Conservation (phyloP, 2,329 filamentous ascomycete genomes). For the Teratosphaeria zuluensis region DNA sequence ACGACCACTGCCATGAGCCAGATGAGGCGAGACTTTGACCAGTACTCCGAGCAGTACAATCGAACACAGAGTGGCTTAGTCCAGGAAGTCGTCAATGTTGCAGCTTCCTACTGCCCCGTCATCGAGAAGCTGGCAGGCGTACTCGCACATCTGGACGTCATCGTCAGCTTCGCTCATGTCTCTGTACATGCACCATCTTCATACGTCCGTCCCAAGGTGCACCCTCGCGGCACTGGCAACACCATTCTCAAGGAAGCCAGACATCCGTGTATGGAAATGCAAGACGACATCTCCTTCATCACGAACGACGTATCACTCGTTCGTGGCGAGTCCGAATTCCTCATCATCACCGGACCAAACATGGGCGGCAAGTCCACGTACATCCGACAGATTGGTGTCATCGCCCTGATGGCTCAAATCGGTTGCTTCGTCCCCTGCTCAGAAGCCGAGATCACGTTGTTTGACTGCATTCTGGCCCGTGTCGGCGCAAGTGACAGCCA, state of each 20-base stretch:
- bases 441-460: constrained; percentile 86
- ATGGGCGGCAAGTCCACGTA: constrained; percentile 99
- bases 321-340: constrained; percentile 72
- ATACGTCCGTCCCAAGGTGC: constrained; percentile 85
- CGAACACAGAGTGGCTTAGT: constrained; percentile 86
- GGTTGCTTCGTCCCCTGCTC: constrained; percentile 92
- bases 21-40: constrained; percentile 82
- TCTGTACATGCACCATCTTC: constrained; percentile 86
- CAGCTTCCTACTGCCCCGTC: constrained; percentile 88
- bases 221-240: constrained; percentile 75
- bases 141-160: constrained; percentile 87
- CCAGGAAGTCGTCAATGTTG: constrained; percentile 83
- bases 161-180: constrained; percentile 85
- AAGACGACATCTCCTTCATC: constrained; percentile 97
- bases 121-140: constrained; percentile 81
- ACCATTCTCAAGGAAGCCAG: constrained; percentile 87
- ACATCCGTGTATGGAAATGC: constrained; percentile 96
- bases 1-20: constrained; percentile 74
- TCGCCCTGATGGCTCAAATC: constrained; percentile 93
- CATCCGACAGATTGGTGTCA: constrained; percentile 93
- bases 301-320: constrained; percentile 86
- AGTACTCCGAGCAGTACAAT: constrained; percentile 89
- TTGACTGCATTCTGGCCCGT: constrained; percentile 91
- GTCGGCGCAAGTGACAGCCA: constrained; percentile 95
- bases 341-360: constrained; percentile 95